Conservation (phyloP, 345 rosid species). For the Dimocarpus longan region DNA sequence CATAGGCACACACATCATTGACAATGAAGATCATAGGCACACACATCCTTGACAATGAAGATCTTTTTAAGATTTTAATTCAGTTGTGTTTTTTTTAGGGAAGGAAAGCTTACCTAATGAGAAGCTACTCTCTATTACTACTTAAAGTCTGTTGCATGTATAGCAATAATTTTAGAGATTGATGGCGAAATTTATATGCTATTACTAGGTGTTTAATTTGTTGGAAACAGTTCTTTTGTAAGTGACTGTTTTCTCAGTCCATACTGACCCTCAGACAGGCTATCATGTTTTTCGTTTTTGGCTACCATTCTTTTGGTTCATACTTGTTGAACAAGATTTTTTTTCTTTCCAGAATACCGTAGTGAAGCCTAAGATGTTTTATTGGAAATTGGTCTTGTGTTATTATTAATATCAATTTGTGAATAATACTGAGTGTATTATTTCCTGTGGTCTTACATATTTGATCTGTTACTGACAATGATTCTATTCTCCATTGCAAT, state of each 20-base stretch:
- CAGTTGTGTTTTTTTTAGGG: no score
- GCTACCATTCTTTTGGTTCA: not conserved
- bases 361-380: not conserved
- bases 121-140: no score
- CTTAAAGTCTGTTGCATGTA: no score
- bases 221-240: no score
- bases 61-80: not conserved
- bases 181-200: no score
- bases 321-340: not conserved
- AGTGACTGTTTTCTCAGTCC: no score
- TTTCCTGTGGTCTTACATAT: not conserved
- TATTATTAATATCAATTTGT: no score
- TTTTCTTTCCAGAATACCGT: not conserved
- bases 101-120: no score
- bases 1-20: no score
- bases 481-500: constrained; percentile 20
- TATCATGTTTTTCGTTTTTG: not conserved
- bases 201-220: no score
- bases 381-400: not conserved
- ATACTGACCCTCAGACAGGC: not conserved
- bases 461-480: constrained; percentile 2
- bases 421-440: not conserved
- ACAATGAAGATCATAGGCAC: not conserved
- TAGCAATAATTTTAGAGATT: no score
- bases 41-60: no score